These are phyloP conservation scores for Heterobasidion annosum DNA, from an alignment of 1,284 basidiomycete genomes.

Conservation along the genomic window DNA sequence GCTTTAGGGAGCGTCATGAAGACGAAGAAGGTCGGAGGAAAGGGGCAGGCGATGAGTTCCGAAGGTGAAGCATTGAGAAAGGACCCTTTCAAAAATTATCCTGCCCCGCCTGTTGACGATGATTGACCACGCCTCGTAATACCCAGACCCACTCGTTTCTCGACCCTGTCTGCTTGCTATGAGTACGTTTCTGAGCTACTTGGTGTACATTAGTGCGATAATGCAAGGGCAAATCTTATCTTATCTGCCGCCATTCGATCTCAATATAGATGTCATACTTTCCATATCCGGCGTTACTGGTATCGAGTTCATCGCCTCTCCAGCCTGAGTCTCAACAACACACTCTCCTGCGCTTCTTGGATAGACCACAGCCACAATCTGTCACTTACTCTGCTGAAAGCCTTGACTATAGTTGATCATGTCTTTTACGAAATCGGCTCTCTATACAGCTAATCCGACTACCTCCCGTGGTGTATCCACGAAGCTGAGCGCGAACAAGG, in stretches of 20 bases:
- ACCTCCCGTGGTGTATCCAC: slow-evolving; percentile 71
- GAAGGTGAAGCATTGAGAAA: slow-evolving; percentile 69
- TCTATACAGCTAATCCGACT: slow-evolving; percentile 71
- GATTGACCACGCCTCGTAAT: background rate
- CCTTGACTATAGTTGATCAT: slow-evolving; percentile 19
- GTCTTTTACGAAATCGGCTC: slow-evolving; percentile 45
- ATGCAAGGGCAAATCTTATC: no score
- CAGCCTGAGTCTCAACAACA: no score
- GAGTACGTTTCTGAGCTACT: no score
- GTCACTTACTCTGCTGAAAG: no score
- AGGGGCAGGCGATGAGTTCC: slow-evolving; percentile 31
- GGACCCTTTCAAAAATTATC: slow-evolving; percentile 72
- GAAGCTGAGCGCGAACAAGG: slow-evolving; percentile 77
- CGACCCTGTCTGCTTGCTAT: background rate
- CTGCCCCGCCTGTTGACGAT: slow-evolving; percentile 8
- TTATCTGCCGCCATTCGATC: no score
- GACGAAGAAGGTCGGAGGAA: slow-evolving; percentile 34
- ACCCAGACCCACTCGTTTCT: background rate
- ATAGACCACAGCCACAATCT: no score
- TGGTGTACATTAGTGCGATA: no score
- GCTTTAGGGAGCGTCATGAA: slow-evolving; percentile 53
- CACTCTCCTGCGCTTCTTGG: background rate
- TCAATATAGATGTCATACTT: no score
- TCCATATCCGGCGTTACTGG: no score
- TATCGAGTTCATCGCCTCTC: no score